Percentiles rank a stretch among this genome's conserved stretches.
These are phyloP conservation scores for Apiotrichum gamsii DNA, from an alignment of 1,284 basidiomycete species.

Conservation along the genomic window DNA sequence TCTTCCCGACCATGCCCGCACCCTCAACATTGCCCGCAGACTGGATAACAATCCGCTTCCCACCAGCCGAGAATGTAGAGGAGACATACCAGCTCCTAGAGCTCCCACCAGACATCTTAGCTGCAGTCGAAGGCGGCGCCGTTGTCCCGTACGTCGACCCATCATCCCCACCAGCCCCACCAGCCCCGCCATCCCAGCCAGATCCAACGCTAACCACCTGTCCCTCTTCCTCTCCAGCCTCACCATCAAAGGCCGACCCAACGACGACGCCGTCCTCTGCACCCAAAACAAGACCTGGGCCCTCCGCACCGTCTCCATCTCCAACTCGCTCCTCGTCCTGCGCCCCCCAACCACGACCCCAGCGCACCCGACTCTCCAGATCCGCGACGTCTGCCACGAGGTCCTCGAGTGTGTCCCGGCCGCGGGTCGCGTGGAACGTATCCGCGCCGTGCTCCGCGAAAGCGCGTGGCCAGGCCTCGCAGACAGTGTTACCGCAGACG, in stretches of 20 bases:
- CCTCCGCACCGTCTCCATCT: conserved; percentile 72
- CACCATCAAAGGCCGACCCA: conserved; percentile 68
- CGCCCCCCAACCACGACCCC: conserved; percentile 45
- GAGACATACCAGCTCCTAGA: conserved; percentile 46
- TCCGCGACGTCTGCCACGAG: conserved; percentile 56
- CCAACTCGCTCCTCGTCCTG: conserved; percentile 73
- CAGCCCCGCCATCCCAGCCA: neutral
- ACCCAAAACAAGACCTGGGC: conserved; percentile 69
- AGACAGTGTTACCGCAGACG: too few relatives aligned
- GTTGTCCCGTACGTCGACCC: conserved; percentile 30
- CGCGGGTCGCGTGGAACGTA: conserved; percentile 64
- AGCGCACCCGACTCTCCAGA: conserved; percentile 25
- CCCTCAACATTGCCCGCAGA: conserved; percentile 12
- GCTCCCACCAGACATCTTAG: conserved; percentile 43
- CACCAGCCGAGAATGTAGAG: conserved; percentile 11
- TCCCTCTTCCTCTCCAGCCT: conserved; percentile 55
- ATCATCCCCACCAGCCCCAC: neutral
- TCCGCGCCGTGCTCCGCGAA: conserved; percentile 59
- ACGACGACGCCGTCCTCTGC: conserved; percentile 82
- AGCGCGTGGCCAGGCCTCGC: conserved; percentile 57
- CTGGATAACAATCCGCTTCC: conserved; percentile 23
- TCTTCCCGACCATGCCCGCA: conserved; percentile 2
- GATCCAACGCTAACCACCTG: neutral
- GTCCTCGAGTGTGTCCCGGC: conserved; percentile 67
- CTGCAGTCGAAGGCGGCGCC: conserved; percentile 34